These are phyloP conservation scores for Boechera stricta DNA, from an alignment of 345 rosid genomes.

Conservation along the genomic window DNA sequence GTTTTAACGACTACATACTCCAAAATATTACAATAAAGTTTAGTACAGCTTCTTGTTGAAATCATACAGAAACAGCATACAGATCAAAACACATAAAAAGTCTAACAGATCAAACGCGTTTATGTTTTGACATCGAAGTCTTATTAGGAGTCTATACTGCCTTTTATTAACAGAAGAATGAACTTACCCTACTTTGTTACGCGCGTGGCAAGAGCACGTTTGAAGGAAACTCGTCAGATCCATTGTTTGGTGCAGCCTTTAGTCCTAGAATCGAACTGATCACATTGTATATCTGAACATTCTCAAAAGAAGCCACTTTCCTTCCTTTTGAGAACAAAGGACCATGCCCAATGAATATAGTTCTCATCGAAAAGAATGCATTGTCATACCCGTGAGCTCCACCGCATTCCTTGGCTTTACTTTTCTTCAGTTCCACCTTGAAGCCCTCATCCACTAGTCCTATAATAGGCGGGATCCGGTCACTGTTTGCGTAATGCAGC, in stretches of 20 bases:
- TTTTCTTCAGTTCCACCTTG: constrained; percentile 75
- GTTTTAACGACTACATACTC: background rate
- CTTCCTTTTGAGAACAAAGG: constrained; percentile 74
- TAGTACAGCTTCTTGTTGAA: background rate
- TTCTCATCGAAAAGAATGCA: constrained; percentile 89
- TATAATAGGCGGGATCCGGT: constrained; percentile 78
- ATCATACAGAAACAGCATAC: background rate
- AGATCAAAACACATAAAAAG: background rate
- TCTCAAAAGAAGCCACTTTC: constrained; percentile 94
- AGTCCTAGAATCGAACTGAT: constrained; percentile 82
- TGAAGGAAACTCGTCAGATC: constrained; percentile 57
- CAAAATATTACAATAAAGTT: background rate
- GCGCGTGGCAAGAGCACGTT: constrained; percentile 58
- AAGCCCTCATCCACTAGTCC: constrained; percentile 79
- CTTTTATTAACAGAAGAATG: constrained; percentile 22
- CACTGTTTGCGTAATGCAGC: constrained; percentile 71
- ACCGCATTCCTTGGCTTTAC: constrained; percentile 69
- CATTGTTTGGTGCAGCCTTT: constrained; percentile 81
- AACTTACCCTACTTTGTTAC: constrained; percentile 29
- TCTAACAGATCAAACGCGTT: background rate
- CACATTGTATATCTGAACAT: constrained; percentile 85
- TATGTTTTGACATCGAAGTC: background rate
- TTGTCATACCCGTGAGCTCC: constrained; percentile 96
- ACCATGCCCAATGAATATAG: constrained; percentile 90
- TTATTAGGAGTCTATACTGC: background rate